Base-by-base conservation (phyloP, 495 filamentous ascomycete genomes). In the Penicillium manginii region DNA sequence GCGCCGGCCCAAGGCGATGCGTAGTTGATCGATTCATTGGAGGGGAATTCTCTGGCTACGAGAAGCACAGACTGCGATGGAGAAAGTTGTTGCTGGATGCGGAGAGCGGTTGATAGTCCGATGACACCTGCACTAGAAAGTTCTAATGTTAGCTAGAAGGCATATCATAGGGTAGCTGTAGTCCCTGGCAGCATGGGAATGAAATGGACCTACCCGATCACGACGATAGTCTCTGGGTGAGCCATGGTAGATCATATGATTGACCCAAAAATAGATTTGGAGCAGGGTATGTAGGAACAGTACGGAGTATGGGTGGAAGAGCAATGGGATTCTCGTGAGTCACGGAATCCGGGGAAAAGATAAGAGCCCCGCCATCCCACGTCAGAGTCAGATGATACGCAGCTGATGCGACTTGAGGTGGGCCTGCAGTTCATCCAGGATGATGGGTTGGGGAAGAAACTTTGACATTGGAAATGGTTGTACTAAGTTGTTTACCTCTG, bases 1-100 rank as follows among this genome's bases (percentile, higher is more conserved):
- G 83, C 85, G 55, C 85, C 85, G n/a, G 78, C 86, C 86, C 85
- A 88, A 9, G 83, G 80, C 5, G 85, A 86, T 52, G 85, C 81
- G 71, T 82, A 88, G 77, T 88, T 82, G 62, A 85, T 76, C 37
- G 84, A 82, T 15, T 69, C 75, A 52, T 70, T 64, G 55, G 66
- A 55, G 33, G 85, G 84, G 55, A 86, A 81, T 65, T 87, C 81
- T 35, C 76, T 74, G 52, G 85, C 83, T 14, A 86, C 65, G 54
- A 88, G 75, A 51, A 81, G 78, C 23, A 86, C 77, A 52, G 61
- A 61, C 67, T 78, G 71, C 2, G 58, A 66, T 23, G 67, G 66
- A 37, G 14, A 17, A 22, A 73, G 60, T n/a, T 72, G 59, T 49
- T 77, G 61, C 68, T 82, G 83, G 62, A 86, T 72, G 46, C 58